Conservation (phyloP, 2,329 filamentous ascomycete species). For the Nemania sp. region DNA sequence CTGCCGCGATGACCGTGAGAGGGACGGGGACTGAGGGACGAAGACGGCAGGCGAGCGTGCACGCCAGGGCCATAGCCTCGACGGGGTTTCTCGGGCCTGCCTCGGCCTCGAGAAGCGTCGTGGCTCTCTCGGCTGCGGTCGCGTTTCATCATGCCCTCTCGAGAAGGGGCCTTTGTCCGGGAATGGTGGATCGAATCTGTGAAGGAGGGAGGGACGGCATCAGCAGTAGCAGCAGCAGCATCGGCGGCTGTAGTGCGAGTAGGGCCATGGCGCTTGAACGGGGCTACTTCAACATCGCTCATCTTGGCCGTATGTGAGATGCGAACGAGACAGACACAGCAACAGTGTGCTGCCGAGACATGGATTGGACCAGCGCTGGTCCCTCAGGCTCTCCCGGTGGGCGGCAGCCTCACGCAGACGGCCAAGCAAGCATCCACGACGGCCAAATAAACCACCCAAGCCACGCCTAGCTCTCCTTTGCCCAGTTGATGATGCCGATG, state of each 20-base stretch:
- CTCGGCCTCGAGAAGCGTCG: slow-evolving; percentile 43
- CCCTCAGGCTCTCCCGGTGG: slow-evolving; percentile 26
- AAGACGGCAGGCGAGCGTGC: slow-evolving; percentile 32
- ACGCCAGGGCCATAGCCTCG: slow-evolving; percentile 31
- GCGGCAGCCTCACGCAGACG: slow-evolving; percentile 33
- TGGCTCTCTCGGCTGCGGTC: slow-evolving; percentile 44
- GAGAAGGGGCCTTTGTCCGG: slow-evolving; percentile 31
- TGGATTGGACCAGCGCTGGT: slow-evolving; percentile 40
- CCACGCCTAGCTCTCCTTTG: slow-evolving; percentile 7
- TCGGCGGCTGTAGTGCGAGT: no score
- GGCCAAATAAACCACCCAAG: slow-evolving; percentile 17
- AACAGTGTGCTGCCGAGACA: slow-evolving; percentile 40
- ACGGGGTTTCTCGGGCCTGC: slow-evolving; percentile 39
- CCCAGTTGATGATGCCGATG: background rate
- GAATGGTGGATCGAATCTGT: slow-evolving; percentile 28
- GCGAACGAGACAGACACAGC: slow-evolving; percentile 33
- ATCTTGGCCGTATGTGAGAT: slow-evolving; percentile 29
- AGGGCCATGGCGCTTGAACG: slow-evolving; percentile 32
- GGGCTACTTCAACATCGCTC: slow-evolving; percentile 34
- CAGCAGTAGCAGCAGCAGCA: background rate
- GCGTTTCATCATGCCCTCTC: slow-evolving; percentile 50
- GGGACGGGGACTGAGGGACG: slow-evolving; percentile 34
- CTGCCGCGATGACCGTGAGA: slow-evolving; percentile 33
- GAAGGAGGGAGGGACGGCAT: slow-evolving; percentile 16
- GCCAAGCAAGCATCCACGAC: background rate